phyloP scores from a whole-genome alignment of 441 rosid genomes.

The Adansonia grandidieri region DNA sequence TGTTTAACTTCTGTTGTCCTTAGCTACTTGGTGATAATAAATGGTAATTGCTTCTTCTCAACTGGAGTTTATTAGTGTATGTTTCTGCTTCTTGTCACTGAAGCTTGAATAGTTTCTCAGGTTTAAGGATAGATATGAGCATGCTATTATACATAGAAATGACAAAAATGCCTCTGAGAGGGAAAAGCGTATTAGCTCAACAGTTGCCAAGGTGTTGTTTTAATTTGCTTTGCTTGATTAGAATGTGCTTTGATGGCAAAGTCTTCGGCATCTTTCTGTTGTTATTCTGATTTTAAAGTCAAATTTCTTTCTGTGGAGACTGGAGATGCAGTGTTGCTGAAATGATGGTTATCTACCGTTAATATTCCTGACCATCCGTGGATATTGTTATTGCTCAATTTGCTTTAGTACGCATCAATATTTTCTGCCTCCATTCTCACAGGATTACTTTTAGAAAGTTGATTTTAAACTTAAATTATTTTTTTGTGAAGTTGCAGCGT shows the following conservation, averaged over 20 bases:
- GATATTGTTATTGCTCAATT: not conserved
- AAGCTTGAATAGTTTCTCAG: constrained; percentile 42
- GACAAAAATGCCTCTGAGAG: constrained; percentile 90
- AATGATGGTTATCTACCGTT: not conserved
- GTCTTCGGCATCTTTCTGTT: not conserved
- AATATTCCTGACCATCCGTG: not conserved
- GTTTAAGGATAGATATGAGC: constrained; percentile 84
- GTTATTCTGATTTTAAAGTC: constrained; percentile 16
- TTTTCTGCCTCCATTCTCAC: not conserved
- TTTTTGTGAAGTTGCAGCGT: not conserved
- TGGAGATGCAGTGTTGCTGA: not conserved
- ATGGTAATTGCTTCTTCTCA: constrained; percentile 49
- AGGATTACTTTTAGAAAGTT: not conserved
- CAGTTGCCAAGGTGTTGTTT: constrained; percentile 80
- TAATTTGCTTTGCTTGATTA: constrained; percentile 17
- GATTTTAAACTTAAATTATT: not conserved
- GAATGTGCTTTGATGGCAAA: constrained; percentile 14
- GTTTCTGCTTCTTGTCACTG: constrained; percentile 31
- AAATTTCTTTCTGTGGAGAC: not conserved
- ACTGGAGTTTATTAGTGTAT: constrained; percentile 22
- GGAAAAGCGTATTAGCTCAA: constrained; percentile 86
- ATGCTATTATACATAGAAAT: constrained; percentile 77
- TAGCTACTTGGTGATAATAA: constrained; percentile 81
- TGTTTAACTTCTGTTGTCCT: constrained; percentile 93
- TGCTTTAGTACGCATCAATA: not conserved